Conservation (phyloP, 2,329 filamentous ascomycete species). For the Colletotrichum lini region DNA sequence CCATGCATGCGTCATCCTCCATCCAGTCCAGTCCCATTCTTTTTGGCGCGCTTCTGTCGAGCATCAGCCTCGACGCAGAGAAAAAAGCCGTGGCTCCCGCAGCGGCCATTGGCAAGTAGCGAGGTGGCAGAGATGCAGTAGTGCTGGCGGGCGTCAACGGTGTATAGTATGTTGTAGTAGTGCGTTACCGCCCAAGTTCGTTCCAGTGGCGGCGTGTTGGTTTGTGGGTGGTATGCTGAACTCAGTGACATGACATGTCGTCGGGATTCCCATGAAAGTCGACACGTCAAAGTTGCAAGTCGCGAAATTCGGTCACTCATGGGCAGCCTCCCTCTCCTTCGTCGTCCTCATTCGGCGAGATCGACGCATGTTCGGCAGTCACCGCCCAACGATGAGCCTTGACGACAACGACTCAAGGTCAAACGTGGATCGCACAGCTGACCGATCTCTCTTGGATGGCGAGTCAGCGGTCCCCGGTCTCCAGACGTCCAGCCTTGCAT, state of each 20-base stretch:
- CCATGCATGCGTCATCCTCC: constrained; percentile 2
- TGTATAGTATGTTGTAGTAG: constrained; percentile 4
- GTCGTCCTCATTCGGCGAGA: constrained; percentile 32
- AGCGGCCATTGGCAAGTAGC: constrained; percentile 19
- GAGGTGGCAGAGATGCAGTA: constrained; percentile 27
- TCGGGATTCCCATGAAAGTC: constrained; percentile 24
- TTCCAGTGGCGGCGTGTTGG: constrained; percentile 9
- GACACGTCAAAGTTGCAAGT: constrained; percentile 19
- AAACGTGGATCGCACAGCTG: constrained; percentile 38
- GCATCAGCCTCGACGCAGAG: constrained; percentile 7
- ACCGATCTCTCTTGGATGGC: constrained; percentile 35
- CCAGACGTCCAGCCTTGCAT: constrained; percentile 39
- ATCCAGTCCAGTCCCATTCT: background rate
- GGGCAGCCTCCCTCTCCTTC: background rate
- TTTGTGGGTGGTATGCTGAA: constrained; percentile 6
- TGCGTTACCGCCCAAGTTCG: constrained; percentile 15
- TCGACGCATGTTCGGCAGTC: constrained; percentile 36
- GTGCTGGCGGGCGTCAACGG: constrained; percentile 22
- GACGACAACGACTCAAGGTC: constrained; percentile 29
- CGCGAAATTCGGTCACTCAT: constrained; percentile 4
- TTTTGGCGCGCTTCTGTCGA: constrained; percentile 11
- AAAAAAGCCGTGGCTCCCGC: constrained; percentile 14
- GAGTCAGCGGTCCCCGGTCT: constrained; percentile 37
- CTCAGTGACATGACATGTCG: constrained; percentile 3
- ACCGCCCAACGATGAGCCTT: constrained; percentile 25